Evolutionary conservation across 1,139 yeast genomes (phyloP).

Genomic region (Hyphopichia khmerensis): DNA sequence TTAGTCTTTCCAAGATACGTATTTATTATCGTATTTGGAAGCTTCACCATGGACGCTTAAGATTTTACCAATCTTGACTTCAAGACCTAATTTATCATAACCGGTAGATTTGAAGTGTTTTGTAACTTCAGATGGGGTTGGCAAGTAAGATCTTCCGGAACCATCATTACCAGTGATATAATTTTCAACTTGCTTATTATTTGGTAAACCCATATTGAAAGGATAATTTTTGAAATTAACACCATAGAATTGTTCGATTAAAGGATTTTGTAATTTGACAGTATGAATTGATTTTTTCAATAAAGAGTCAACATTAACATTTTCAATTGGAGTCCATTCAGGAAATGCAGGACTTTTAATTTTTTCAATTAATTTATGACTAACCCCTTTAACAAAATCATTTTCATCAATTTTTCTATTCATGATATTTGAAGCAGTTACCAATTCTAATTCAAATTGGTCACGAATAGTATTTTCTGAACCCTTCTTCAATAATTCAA

Average conservation of each 20-base stretch:
- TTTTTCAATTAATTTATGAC: constrained; percentile 67
- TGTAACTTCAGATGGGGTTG: constrained; percentile 63
- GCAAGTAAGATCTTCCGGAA: constrained; percentile 61
- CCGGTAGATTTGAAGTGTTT: constrained; percentile 55
- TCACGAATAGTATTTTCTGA: constrained; percentile 56
- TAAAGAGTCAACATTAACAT: constrained; percentile 12
- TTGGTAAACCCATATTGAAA: constrained; percentile 77
- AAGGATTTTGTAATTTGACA: constrained; percentile 34
- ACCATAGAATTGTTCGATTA: constrained; percentile 45
- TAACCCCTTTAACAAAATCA: constrained; percentile 76
- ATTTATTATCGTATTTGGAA: constrained; percentile 54
- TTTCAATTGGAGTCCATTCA: constrained; percentile 39
- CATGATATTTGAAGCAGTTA: constrained; percentile 78
- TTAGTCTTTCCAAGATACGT: constrained; percentile 54
- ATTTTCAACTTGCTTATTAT: constrained; percentile 54
- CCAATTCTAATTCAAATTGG: constrained; percentile 73
- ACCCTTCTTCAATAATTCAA: constrained; percentile 68
- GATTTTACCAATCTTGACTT: constrained; percentile 52
- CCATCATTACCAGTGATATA: constrained; percentile 68
- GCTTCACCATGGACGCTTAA: constrained; percentile 63
- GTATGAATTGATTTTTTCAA: constrained; percentile 27
- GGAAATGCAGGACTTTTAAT: constrained; percentile 53
- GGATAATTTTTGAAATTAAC: constrained; percentile 67
- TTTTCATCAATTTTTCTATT: constrained; percentile 49
- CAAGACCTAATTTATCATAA: constrained; percentile 62